These are phyloP conservation scores for Chlorencoelia australis DNA, from an alignment of 2,329 filamentous ascomycete genomes.

Conservation along the genomic window DNA sequence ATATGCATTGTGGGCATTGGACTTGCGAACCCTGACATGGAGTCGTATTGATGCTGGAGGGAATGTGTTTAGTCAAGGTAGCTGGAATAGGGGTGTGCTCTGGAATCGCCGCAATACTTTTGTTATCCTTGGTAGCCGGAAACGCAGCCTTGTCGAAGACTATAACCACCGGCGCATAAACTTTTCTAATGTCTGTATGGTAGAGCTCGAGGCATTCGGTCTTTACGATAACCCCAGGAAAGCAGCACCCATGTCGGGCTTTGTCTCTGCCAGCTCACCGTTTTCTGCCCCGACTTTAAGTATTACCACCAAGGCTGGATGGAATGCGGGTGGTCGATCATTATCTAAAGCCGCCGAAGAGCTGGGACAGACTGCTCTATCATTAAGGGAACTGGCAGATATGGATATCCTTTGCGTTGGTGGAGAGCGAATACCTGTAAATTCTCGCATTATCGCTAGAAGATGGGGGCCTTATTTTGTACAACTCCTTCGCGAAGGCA, in stretches of 20 bases:
- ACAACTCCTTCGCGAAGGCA: slow-evolving; percentile 70
- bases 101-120: slow-evolving; percentile 94
- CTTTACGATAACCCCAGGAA: slow-evolving; percentile 92
- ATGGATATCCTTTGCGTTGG: slow-evolving; percentile 94
- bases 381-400: slow-evolving; percentile 76
- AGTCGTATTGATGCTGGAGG: slow-evolving; percentile 91
- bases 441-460: slow-evolving; percentile 76
- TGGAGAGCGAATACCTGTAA: slow-evolving; percentile 86
- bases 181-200: slow-evolving; percentile 92
- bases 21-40: slow-evolving; percentile 83
- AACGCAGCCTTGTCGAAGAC: slow-evolving; percentile 88
- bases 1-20: slow-evolving; percentile 92
- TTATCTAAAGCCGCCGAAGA: slow-evolving; percentile 74
- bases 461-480: slow-evolving; percentile 97
- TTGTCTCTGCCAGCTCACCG: slow-evolving; percentile 70
- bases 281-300: slow-evolving; percentile 42
- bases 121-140: slow-evolving; percentile 88
- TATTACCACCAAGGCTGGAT: slow-evolving; percentile 41
- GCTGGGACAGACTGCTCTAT: slow-evolving; percentile 70
- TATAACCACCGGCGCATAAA: slow-evolving; percentile 98
- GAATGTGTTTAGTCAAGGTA: slow-evolving; percentile 90
- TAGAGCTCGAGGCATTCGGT: slow-evolving; percentile 93
- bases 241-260: slow-evolving; percentile 67
- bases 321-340: slow-evolving; percentile 64
- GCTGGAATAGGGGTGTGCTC: slow-evolving; percentile 91